Conservation (phyloP, 2,329 filamentous ascomycete genomes). For the Rachicladosporium sp. region DNA sequence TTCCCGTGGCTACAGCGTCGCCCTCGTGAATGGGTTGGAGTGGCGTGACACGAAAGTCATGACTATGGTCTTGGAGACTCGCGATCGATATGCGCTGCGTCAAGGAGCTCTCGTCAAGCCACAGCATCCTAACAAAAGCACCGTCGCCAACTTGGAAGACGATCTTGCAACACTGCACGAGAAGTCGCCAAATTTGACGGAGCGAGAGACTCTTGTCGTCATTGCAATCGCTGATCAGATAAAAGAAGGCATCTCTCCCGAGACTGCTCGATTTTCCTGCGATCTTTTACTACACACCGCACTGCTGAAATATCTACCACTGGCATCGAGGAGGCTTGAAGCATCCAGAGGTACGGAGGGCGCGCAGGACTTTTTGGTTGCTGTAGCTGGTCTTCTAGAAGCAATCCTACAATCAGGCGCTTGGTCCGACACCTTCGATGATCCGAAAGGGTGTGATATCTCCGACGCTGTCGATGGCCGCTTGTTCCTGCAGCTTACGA, state of each 20-base stretch:
- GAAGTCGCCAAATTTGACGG: conserved; percentile 9
- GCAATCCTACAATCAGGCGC: conserved; percentile 25
- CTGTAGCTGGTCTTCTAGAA: conserved; percentile 27
- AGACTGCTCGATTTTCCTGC: conserved; percentile 6
- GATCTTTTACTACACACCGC: conserved; percentile 19
- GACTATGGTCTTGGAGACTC: conserved; percentile 33
- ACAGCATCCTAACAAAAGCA: not conserved
- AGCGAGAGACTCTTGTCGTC: conserved; percentile 16
- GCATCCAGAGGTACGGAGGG: conserved; percentile 4
- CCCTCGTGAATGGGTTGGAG: conserved; percentile 50
- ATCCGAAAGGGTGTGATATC: conserved; percentile 30
- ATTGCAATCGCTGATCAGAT: conserved; percentile 14
- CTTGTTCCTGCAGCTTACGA: conserved; percentile 24
- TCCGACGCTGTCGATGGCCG: conserved; percentile 46
- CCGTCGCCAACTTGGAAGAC: conserved; percentile 8
- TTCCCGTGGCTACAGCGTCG: conserved; percentile 45
- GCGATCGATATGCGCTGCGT: conserved; percentile 4
- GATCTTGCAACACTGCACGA: no score
- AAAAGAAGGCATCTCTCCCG: conserved; percentile 3
- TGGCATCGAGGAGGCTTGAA: conserved; percentile 18
- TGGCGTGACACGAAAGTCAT: conserved; percentile 52
- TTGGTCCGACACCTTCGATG: conserved; percentile 23
- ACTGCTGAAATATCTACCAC: conserved; percentile 17
- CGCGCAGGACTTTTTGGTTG: conserved; percentile 11
- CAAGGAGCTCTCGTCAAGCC: no score